phyloP scores from a whole-genome alignment of 495 filamentous ascomycete genomes.

The Elasticomyces elasticus region DNA sequence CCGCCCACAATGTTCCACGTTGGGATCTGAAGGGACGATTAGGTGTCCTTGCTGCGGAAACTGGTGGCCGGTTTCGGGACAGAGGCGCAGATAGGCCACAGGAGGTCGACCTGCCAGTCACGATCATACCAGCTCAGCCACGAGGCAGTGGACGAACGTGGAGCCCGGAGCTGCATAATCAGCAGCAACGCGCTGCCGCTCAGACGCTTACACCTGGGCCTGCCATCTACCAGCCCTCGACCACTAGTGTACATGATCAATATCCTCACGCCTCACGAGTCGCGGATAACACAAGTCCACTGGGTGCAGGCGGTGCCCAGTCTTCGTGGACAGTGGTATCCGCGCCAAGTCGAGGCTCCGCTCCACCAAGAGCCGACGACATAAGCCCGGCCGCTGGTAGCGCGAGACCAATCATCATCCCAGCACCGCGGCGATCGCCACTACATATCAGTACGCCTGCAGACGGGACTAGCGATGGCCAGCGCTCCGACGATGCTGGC shows the following conservation, averaged over 20 bases:
- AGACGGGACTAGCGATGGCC: background rate
- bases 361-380: slow-evolving; percentile 1
- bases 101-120: slow-evolving; percentile 45
- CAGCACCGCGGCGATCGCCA: slow-evolving; percentile 4
- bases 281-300: background rate
- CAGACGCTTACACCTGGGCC: background rate
- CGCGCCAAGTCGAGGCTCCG: background rate
- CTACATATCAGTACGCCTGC: background rate
- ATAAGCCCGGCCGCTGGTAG: background rate
- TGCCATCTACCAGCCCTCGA: background rate
- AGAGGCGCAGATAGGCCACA: slow-evolving; percentile 19
- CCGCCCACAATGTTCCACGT: slow-evolving; percentile 27
- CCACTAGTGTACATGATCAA: no score
- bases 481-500: background rate
- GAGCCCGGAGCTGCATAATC: slow-evolving; percentile 22
- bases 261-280: no score
- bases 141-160: slow-evolving; percentile 34
- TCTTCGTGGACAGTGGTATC: background rate
- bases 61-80: slow-evolving; percentile 29
- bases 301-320: background rate
- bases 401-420: background rate
- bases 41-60: slow-evolving; percentile 31
- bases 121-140: slow-evolving; percentile 58
- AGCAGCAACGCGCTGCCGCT: background rate
- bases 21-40: slow-evolving; percentile 29